Conservation (phyloP, 805 yeast species). For the Pichia paraexigua region DNA sequence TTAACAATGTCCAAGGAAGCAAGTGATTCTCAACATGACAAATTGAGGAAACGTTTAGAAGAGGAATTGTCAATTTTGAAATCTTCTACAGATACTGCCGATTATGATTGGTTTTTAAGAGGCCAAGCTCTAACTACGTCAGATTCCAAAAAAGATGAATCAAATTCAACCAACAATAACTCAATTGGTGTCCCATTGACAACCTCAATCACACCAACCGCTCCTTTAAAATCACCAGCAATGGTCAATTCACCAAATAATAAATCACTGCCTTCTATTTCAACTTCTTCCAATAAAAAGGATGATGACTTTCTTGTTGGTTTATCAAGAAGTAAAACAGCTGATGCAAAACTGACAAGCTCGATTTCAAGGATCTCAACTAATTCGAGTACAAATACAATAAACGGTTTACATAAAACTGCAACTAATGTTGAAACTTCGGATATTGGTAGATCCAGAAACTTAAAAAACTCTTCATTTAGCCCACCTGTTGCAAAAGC, state of each 20-base stretch:
- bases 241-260: constrained; percentile 16
- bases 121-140: constrained; percentile 1
- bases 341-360: constrained; percentile 16
- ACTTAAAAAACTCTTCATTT: not conserved
- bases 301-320: constrained; percentile 10
- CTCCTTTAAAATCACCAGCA: constrained; percentile 23
- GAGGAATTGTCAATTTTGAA: constrained; percentile 18
- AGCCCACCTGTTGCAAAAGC: not conserved
- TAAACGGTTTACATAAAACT: constrained; percentile 19
- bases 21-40: constrained; percentile 21
- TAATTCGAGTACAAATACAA: constrained; percentile 1
- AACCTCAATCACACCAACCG: not conserved
- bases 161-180: not conserved
- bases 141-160: constrained; percentile 8
- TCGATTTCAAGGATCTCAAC: constrained; percentile 5
- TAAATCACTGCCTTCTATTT: constrained; percentile 23
- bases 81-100: constrained; percentile 18
- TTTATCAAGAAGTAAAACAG: constrained; percentile 20
- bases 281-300: constrained; percentile 11
- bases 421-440: constrained; percentile 23
- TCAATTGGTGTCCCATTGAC: not conserved
- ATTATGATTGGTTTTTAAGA: constrained; percentile 27
- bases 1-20: not conserved
- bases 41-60: constrained; percentile 23
- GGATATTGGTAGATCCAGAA: constrained; percentile 7